Percentiles rank a stretch among this genome's conserved stretches.
phyloP scores from a whole-genome alignment of 768 basidiomycete genomes.

The Termitomyces sp. region DNA sequence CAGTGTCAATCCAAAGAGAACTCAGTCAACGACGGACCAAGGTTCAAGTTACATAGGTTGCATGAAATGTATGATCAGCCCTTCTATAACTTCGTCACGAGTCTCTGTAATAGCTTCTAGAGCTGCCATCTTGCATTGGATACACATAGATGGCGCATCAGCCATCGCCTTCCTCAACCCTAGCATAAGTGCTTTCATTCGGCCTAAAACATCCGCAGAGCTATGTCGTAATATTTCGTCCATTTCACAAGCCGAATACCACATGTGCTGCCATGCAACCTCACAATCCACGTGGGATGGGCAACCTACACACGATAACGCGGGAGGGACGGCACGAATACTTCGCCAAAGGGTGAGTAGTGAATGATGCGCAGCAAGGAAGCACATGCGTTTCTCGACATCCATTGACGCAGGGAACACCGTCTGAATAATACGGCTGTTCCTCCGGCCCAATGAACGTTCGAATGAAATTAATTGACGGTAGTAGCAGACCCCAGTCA shows the following conservation, averaged over 20 bases:
- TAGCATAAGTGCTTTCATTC: constrained; percentile 40
- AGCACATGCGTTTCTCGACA: constrained; percentile 35
- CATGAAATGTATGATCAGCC: constrained; percentile 32
- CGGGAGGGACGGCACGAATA: constrained; percentile 41
- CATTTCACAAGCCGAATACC: constrained; percentile 45
- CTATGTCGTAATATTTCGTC: constrained; percentile 35
- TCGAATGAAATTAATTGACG: constrained; percentile 34
- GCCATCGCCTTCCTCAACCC: constrained; percentile 29
- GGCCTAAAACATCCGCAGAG: constrained; percentile 55
- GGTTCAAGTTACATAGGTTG: constrained; percentile 8
- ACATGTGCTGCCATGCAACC: constrained; percentile 42
- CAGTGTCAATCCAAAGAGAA: background rate
- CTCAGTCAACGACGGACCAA: background rate
- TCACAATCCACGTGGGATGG: constrained; percentile 45
- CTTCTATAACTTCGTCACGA: constrained; percentile 35
- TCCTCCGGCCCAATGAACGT: constrained; percentile 22
- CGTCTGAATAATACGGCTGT: constrained; percentile 19
- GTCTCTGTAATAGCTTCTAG: constrained; percentile 34
- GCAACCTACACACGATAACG: constrained; percentile 36
- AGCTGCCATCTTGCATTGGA: constrained; percentile 38
- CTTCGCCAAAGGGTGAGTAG: constrained; percentile 51
- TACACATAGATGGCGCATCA: constrained; percentile 26
- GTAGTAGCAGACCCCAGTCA: constrained; percentile 52
- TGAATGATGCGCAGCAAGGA: constrained; percentile 52
- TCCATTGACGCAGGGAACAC: constrained; percentile 24